phyloP scores from a whole-genome alignment of 1,284 basidiomycete genomes.

The Cutaneotrichosporon sp. region DNA sequence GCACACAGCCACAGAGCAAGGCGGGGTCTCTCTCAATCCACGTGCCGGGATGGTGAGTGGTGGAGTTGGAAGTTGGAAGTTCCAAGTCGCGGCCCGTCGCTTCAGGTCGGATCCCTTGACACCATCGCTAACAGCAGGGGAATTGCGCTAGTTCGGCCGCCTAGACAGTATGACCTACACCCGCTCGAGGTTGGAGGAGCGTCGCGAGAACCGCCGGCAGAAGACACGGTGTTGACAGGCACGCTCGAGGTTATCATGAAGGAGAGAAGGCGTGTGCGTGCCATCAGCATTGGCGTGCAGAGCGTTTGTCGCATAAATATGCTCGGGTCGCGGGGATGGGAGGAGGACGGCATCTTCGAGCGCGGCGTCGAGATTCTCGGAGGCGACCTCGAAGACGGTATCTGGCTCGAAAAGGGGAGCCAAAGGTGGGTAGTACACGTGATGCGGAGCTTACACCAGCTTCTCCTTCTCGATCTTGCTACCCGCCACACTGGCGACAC shows the following conservation, averaged over 20 bases:
- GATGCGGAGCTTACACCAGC: slow-evolving; percentile 15
- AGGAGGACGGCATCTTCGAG: slow-evolving; percentile 50
- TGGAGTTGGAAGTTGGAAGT: not conserved
- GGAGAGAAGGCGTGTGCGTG: slow-evolving; percentile 41
- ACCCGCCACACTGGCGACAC: slow-evolving; percentile 41
- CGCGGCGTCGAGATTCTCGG: slow-evolving; percentile 42
- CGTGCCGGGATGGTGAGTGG: slow-evolving; percentile 45
- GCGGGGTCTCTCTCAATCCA: slow-evolving; percentile 41
- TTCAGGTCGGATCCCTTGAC: slow-evolving; percentile 1
- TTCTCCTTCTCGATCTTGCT: slow-evolving; percentile 42
- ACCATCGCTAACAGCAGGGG: slow-evolving; percentile 31
- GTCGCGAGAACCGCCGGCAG: slow-evolving; percentile 38
- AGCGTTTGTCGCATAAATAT: slow-evolving; percentile 40
- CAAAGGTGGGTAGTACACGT: slow-evolving; percentile 30
- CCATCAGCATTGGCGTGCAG: slow-evolving; percentile 48
- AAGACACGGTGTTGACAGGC: slow-evolving; percentile 49
- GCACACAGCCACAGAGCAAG: slow-evolving; percentile 31
- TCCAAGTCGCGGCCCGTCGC: not conserved
- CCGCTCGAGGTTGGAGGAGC: slow-evolving; percentile 33
- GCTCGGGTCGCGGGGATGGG: slow-evolving; percentile 40
- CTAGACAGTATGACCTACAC: slow-evolving; percentile 35
- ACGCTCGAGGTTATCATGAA: slow-evolving; percentile 50
- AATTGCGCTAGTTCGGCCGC: slow-evolving; percentile 41
- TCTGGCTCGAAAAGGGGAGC: slow-evolving; percentile 47
- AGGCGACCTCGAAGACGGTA: slow-evolving; percentile 39